Percentiles rank a stretch among this genome's conserved stretches.
Conservation (phyloP, 371 early-diverging fungal genomes). For the Blastocladiella emersonii region DNA sequence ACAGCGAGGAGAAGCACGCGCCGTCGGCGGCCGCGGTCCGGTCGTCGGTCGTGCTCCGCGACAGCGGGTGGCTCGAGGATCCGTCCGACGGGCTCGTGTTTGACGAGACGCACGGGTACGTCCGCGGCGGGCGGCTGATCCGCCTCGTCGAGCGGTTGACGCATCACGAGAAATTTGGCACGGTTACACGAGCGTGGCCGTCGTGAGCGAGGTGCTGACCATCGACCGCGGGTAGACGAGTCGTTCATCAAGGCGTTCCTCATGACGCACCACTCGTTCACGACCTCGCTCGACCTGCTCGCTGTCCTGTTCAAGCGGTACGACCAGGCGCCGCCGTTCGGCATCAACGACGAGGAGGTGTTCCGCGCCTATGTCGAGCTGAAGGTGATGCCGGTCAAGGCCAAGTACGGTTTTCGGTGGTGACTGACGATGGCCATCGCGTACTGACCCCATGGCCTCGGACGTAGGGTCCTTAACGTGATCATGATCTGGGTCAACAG, state of each 20-base stretch:
- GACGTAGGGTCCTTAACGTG: slow-evolving; percentile 20
- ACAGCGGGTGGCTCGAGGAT: background rate
- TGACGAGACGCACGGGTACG: background rate
- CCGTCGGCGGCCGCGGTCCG: background rate
- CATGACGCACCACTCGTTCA: slow-evolving; percentile 38
- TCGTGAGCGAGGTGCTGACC: no score
- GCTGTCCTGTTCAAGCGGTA: slow-evolving; percentile 20
- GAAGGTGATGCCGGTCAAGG: slow-evolving; percentile 26
- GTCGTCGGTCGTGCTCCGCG: background rate
- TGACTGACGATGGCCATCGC: background rate
- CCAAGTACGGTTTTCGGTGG: slow-evolving; percentile 16
- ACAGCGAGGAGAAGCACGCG: slow-evolving; percentile 1
- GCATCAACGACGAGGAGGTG: slow-evolving; percentile 17
- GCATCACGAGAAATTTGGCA: slow-evolving; percentile 8
- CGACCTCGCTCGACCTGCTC: slow-evolving; percentile 27
- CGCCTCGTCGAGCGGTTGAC: slow-evolving; percentile 26
- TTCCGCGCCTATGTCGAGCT: slow-evolving; percentile 24
- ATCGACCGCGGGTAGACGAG: background rate
- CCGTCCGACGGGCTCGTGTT: slow-evolving; percentile 2
- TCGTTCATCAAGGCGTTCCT: slow-evolving; percentile 15
- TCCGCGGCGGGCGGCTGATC: slow-evolving; percentile 23
- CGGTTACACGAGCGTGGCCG: no score
- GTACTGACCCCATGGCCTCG: background rate
- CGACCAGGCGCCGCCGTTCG: slow-evolving; percentile 24
- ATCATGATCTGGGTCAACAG: slow-evolving; percentile 25